Evolutionary conservation across 2,329 filamentous ascomycete species (phyloP).

Genomic region (Dryadomyces sulphureus): DNA sequence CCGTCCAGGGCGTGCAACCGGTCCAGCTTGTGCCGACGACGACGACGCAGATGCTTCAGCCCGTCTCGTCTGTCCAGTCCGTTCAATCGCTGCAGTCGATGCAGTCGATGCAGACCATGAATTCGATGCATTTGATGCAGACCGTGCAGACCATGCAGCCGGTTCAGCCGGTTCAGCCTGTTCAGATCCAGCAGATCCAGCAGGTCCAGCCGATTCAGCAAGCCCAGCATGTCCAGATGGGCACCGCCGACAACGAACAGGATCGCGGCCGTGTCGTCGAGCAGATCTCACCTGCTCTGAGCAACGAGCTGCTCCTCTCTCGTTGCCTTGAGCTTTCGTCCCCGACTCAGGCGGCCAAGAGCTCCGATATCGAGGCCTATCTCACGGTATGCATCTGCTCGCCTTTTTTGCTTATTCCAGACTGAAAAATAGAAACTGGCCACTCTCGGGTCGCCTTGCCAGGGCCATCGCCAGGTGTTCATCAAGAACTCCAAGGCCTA

Average conservation of each 20-base stretch:
- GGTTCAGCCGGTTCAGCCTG: too few relatives aligned
- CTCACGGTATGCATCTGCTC: conserved; percentile 24
- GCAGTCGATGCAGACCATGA: too few relatives aligned
- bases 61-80: neutral
- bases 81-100: neutral
- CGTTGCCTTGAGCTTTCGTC: conserved; percentile 28
- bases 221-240: neutral
- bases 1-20: neutral
- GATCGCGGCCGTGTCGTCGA: conserved; percentile 1
- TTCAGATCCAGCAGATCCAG: too few relatives aligned
- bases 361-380: conserved; percentile 26
- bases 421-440: conserved; percentile 24
- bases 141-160: too few relatives aligned
- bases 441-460: conserved; percentile 18
- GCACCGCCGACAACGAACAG: neutral
- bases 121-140: too few relatives aligned
- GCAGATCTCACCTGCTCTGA: conserved; percentile 23
- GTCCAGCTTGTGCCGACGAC: too few relatives aligned
- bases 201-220: neutral
- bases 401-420: neutral
- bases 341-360: conserved; percentile 14
- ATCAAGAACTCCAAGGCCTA: conserved; percentile 28
- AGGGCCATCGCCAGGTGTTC: conserved; percentile 23
- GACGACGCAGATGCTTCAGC: neutral
- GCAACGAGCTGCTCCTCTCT: conserved; percentile 29